A percentile compares a stretch with the other conserved stretches of the same genome.
Evolutionary conservation across 2,329 filamentous ascomycete genomes (phyloP).

Genomic region (Mycosphaerella sp.): DNA sequence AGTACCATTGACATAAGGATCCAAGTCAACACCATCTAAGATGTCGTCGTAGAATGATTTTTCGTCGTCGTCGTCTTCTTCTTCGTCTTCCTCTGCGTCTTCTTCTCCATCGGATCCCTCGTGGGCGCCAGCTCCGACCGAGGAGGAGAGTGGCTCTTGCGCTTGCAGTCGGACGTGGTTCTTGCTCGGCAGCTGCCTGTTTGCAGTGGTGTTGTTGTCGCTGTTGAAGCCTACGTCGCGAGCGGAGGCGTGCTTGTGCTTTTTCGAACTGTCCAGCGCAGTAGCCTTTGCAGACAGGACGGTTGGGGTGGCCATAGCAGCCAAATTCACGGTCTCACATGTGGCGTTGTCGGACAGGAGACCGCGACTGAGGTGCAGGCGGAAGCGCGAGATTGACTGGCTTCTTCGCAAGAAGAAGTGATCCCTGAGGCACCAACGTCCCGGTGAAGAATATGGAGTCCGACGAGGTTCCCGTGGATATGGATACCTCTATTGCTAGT

Average conservation of each 20-base stretch:
- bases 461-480: no score
- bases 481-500: no score
- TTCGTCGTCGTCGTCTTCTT: constrained; percentile 2
- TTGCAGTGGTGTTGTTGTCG: not conserved
- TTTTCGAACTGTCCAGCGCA: constrained; percentile 14
- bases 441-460: no score
- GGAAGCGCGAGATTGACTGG: no score
- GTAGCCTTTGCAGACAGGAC: constrained; percentile 16
- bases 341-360: not conserved
- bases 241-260: constrained; percentile 1
- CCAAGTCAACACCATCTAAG: constrained; percentile 9
- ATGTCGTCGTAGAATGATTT: constrained; percentile 12
- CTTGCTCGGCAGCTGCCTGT: not conserved
- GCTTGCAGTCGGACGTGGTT: not conserved
- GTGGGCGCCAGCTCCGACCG: not conserved
- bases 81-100: constrained; percentile 7
- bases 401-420: no score
- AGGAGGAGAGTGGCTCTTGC: not conserved
- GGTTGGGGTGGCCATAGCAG: constrained; percentile 17
- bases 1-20: constrained; percentile 9
- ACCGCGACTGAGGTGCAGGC: not conserved
- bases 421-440: no score
- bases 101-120: not conserved
- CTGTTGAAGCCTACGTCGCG: not conserved
- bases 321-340: not conserved